Percentiles rank a stretch among this genome's conserved stretches.
Evolutionary conservation across 2,329 filamentous ascomycete species (phyloP).

Genomic region (Diaporthe vaccinii): DNA sequence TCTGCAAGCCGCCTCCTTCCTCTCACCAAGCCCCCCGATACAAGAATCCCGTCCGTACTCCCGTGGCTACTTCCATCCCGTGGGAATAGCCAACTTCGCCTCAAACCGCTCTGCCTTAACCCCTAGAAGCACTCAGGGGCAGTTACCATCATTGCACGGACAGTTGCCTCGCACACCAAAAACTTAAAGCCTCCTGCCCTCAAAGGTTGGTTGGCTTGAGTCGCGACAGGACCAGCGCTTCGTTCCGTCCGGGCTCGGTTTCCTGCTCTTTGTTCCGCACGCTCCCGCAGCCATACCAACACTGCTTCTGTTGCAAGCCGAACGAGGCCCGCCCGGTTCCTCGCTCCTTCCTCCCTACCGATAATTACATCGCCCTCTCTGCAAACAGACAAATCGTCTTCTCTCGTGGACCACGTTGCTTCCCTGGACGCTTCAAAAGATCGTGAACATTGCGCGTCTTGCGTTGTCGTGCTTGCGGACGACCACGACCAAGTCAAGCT

Average conservation of each 20-base stretch:
- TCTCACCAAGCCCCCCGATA: constrained; percentile 7
- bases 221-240: constrained; percentile 33
- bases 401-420: not conserved
- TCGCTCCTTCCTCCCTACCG: constrained; percentile 26
- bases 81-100: constrained; percentile 31
- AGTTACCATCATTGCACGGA: constrained; percentile 5
- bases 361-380: constrained; percentile 23
- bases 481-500: not conserved
- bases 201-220: constrained; percentile 19
- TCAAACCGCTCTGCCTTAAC: constrained; percentile 29
- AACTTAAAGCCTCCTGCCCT: constrained; percentile 30
- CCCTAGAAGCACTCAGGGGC: constrained; percentile 21
- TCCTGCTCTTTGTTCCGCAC: constrained; percentile 36
- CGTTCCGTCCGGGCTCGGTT: constrained; percentile 27
- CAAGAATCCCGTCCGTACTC: constrained; percentile 30
- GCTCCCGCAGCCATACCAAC: constrained; percentile 29
- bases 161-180: constrained; percentile 23
- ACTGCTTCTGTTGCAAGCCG: constrained; percentile 39
- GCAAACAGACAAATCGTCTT: constrained; percentile 11
- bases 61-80: constrained; percentile 23
- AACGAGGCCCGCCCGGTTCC: constrained; percentile 21
- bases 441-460: constrained; percentile 8
- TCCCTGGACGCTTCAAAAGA: not conserved
- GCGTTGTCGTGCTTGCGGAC: not conserved
- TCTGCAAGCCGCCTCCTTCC: constrained; percentile 29